Evolutionary conservation across 257 asterid species (phyloP).

Genomic region (Scutellaria minor): DNA sequence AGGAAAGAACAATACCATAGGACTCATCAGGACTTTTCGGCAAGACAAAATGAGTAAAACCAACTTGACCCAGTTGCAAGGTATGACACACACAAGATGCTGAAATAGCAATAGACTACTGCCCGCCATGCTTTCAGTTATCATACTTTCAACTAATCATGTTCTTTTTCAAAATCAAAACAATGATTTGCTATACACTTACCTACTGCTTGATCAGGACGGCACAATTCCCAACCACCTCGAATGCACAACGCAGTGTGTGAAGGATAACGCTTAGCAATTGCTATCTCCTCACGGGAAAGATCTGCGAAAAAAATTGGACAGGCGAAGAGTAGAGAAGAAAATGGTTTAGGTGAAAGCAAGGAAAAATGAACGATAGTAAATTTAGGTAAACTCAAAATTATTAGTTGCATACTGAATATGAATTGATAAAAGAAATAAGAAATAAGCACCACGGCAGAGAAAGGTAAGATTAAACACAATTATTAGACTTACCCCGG

Average conservation of each 20-base stretch:
- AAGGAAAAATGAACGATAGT: background rate
- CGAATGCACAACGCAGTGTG: constrained; percentile 89
- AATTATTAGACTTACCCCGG: constrained; percentile 61
- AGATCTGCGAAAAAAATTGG: constrained; percentile 65
- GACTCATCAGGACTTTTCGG: too few relatives aligned
- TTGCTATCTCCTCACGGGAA: constrained; percentile 73
- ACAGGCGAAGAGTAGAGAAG: constrained; percentile 26
- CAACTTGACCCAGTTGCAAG: too few relatives aligned
- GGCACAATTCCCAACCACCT: constrained; percentile 95
- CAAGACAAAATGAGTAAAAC: too few relatives aligned
- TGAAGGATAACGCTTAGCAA: constrained; percentile 91
- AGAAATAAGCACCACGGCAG: background rate
- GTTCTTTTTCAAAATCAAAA: background rate
- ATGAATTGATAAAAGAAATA: constrained; percentile 17
- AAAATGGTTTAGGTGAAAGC: constrained; percentile 22
- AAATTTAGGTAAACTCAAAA: constrained; percentile 12
- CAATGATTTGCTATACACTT: constrained; percentile 28
- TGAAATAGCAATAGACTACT: too few relatives aligned
- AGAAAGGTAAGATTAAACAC: constrained; percentile 18
- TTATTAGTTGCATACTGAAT: background rate
- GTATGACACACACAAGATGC: too few relatives aligned
- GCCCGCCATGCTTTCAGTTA: too few relatives aligned
- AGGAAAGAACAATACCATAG: background rate
- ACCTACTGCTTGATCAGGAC: constrained; percentile 91
- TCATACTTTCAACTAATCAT: background rate